These are phyloP conservation scores for Solanum chiquidenum DNA, from an alignment of 257 asterid species.

Conservation along the genomic window DNA sequence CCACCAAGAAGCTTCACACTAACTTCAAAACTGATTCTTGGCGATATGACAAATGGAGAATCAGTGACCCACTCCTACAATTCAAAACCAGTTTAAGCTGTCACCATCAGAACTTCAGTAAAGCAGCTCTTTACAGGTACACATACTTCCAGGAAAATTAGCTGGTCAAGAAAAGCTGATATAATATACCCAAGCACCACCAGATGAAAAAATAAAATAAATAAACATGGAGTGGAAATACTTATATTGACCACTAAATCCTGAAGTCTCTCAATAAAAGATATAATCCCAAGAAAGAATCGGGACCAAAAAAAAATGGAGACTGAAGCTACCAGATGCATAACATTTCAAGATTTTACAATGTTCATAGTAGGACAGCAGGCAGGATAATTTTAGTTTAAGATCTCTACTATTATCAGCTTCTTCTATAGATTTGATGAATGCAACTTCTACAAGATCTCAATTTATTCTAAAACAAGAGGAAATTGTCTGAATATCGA, in stretches of 20 bases:
- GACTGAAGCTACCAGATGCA: background rate
- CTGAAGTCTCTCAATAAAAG: background rate
- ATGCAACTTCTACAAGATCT: background rate
- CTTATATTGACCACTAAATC: background rate
- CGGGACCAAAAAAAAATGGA: background rate
- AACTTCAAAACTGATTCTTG: conserved; percentile 98
- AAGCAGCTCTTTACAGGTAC: background rate
- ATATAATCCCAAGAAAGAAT: background rate
- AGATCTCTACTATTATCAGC: background rate
- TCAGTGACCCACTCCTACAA: conserved; percentile 95
- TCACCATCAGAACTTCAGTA: background rate
- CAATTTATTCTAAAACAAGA: background rate
- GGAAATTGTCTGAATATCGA: background rate
- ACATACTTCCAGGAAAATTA: background rate
- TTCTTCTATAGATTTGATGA: background rate
- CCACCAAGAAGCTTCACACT: conserved; percentile 98
- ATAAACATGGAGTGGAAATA: background rate
- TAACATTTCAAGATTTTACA: background rate
- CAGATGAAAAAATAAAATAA: background rate
- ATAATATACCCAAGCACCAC: background rate
- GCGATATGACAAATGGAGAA: conserved; percentile 92
- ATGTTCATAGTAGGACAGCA: background rate
- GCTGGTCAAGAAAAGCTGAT: background rate
- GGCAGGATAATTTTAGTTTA: background rate
- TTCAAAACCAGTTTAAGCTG: conserved; percentile 8